These are phyloP conservation scores for Syncephalastrum sp. DNA, from an alignment of 371 early-diverging fungal genomes.

Conservation along the genomic window DNA sequence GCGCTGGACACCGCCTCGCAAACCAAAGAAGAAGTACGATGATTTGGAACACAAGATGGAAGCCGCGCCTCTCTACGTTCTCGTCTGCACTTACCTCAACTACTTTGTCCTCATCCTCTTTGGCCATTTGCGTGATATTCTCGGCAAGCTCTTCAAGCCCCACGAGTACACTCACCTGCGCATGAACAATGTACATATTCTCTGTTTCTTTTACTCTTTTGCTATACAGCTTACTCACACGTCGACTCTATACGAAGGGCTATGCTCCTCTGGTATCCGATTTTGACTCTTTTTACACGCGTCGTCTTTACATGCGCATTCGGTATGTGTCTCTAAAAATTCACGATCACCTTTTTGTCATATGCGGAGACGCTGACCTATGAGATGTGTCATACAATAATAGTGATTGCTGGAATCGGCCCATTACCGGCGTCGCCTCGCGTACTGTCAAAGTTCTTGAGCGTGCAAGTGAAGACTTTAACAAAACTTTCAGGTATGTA, in stretches of 20 bases:
- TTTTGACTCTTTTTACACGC: slow-evolving; percentile 97
- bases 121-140: slow-evolving; percentile 90
- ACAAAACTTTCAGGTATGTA: slow-evolving; percentile 73
- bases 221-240: neutral
- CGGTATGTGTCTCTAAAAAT: slow-evolving; percentile 31
- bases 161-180: slow-evolving; percentile 72
- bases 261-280: slow-evolving; percentile 92
- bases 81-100: slow-evolving; percentile 95
- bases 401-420: slow-evolving; percentile 97
- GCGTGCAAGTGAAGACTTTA: slow-evolving; percentile 81
- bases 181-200: slow-evolving; percentile 63
- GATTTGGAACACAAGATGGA: slow-evolving; percentile 27
- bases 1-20: slow-evolving; percentile 16
- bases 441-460: slow-evolving; percentile 86
- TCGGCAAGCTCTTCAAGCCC: slow-evolving; percentile 78
- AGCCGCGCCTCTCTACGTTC: slow-evolving; percentile 60
- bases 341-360: slow-evolving; percentile 1
- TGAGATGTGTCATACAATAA: neutral
- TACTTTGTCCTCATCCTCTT: slow-evolving; percentile 93
- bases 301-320: slow-evolving; percentile 93
- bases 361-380: neutral
- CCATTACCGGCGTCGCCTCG: slow-evolving; percentile 96
- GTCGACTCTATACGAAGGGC: slow-evolving; percentile 37
- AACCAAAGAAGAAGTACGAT: slow-evolving; percentile 15
- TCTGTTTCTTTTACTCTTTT: neutral